These are phyloP conservation scores for Hanseniaspora thailandica DNA, from an alignment of 805 yeast species.

Conservation along the genomic window DNA sequence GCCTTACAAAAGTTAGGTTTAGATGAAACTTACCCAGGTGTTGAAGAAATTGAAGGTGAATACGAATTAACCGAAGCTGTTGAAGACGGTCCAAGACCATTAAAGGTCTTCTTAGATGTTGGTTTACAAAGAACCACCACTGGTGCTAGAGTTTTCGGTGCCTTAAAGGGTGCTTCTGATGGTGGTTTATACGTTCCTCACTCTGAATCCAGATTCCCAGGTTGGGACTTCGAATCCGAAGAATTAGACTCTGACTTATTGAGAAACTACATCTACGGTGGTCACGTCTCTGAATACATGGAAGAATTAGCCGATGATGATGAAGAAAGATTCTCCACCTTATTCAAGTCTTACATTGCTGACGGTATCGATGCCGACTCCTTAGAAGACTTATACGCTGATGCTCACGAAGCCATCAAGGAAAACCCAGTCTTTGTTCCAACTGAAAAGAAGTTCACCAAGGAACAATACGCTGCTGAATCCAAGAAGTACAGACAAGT, in stretches of 20 bases:
- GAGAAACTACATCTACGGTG: constrained; percentile 99
- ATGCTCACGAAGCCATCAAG: constrained; percentile 93
- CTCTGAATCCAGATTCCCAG: constrained; percentile 99
- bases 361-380: constrained; percentile 96
- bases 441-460: constrained; percentile 85
- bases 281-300: constrained; percentile 99
- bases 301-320: constrained; percentile 99
- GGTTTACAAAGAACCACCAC: constrained; percentile 99
- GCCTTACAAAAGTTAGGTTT: constrained; percentile 93
- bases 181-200: constrained; percentile 99
- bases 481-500: constrained; percentile 81
- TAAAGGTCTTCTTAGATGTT: constrained; percentile 97
- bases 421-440: constrained; percentile 87
- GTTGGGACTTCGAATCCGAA: constrained; percentile 98
- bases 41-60: constrained; percentile 99
- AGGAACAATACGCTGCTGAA: constrained; percentile 95
- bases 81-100: constrained; percentile 98
- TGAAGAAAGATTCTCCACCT: constrained; percentile 96
- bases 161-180: constrained; percentile 99
- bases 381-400: constrained; percentile 86
- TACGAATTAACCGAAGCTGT: constrained; percentile 96
- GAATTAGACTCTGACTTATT: constrained; percentile 94
- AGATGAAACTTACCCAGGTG: constrained; percentile 97
- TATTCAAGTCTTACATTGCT: constrained; percentile 91
- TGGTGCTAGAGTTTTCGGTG: constrained; percentile 99